Evolutionary conservation across 2,329 filamentous ascomycete species (phyloP), one percentile per base, ranked within the genome.

Genomic region (Rhexocercosporidium sp.): DNA sequence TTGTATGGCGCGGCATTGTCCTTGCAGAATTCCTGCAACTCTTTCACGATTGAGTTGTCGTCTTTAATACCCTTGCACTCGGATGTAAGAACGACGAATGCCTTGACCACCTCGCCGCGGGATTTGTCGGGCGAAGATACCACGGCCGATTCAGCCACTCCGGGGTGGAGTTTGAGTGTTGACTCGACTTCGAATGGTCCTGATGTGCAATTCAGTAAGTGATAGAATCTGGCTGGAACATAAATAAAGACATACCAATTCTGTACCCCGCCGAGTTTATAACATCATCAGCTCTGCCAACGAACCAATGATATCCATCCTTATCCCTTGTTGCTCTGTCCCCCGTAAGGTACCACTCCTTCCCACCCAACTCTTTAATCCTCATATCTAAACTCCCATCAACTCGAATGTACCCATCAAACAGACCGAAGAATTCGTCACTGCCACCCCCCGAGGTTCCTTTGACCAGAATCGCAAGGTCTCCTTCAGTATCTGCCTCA

Each of bases 141-240:
- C 11, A 81, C 79, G 0, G 79, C 79, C 25, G 77, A 79, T 65
- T 81, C 79, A 25, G 79, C 75, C 9, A 81, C 78, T 2, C 74
- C 75, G 3, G 78, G 75, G 67, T 81, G 79, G 22, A 78, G 72
- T 70, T 81, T 80, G 12, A 81, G 73, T 4, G 78, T 78, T 3
- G 78, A 80, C 69, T 81, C 79, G 37, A 81, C 77, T 74, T 81
- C 79, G 68, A 81, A 81, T 0, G 79, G 79, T 8, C 79, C 77
- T 77, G 20, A 11, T 25, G 18, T n/a, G n/a, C n/a, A n/a, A n/a
- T n/a, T n/a, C n/a, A n/a, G n/a, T n/a, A n/a, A n/a, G n/a, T n/a
- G n/a, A n/a, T n/a, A n/a, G n/a, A n/a, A n/a, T n/a, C n/a, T n/a
- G n/a, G n/a, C n/a, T n/a, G n/a, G n/a, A n/a, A n/a, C n/a, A n/a